These are phyloP conservation scores for Pichia sp. DNA, from an alignment of 1,139 yeast species.

Conservation along the genomic window DNA sequence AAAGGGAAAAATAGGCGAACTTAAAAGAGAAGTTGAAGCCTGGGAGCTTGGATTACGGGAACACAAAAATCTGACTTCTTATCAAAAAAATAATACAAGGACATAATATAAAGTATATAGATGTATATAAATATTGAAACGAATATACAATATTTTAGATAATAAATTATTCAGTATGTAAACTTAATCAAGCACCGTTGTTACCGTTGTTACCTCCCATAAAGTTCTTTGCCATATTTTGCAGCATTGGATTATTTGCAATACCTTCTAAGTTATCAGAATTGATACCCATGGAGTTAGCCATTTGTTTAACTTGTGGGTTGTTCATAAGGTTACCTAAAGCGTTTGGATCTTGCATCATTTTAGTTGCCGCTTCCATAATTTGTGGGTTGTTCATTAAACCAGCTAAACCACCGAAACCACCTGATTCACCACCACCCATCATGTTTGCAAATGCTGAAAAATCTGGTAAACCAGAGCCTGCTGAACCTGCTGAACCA, in stretches of 20 bases:
- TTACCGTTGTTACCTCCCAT: slow-evolving; percentile 37
- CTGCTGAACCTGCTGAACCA: slow-evolving; percentile 37
- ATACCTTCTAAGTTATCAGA: slow-evolving; percentile 46
- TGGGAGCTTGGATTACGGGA: slow-evolving; percentile 20
- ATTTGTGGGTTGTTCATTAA: slow-evolving; percentile 85
- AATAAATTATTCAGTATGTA: neutral
- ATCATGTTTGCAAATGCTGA: slow-evolving; percentile 60
- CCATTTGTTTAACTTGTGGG: slow-evolving; percentile 77
- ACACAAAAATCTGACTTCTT: no score
- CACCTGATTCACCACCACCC: slow-evolving; percentile 52
- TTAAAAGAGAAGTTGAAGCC: slow-evolving; percentile 21
- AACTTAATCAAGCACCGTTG: slow-evolving; percentile 2
- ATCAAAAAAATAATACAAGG: slow-evolving; percentile 7
- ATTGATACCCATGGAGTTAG: slow-evolving; percentile 47
- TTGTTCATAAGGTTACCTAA: slow-evolving; percentile 71
- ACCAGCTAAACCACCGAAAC: slow-evolving; percentile 58
- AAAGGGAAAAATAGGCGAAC: slow-evolving; percentile 25
- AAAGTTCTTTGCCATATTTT: slow-evolving; percentile 57
- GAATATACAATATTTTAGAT: neutral
- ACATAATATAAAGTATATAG: neutral
- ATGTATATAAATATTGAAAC: neutral
- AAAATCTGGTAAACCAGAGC: slow-evolving; percentile 50
- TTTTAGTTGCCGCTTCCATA: slow-evolving; percentile 87
- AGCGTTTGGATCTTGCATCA: slow-evolving; percentile 88
- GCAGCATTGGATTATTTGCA: slow-evolving; percentile 76